Conservation (phyloP, 2,329 filamentous ascomycete genomes). For the Nemania sp. region DNA sequence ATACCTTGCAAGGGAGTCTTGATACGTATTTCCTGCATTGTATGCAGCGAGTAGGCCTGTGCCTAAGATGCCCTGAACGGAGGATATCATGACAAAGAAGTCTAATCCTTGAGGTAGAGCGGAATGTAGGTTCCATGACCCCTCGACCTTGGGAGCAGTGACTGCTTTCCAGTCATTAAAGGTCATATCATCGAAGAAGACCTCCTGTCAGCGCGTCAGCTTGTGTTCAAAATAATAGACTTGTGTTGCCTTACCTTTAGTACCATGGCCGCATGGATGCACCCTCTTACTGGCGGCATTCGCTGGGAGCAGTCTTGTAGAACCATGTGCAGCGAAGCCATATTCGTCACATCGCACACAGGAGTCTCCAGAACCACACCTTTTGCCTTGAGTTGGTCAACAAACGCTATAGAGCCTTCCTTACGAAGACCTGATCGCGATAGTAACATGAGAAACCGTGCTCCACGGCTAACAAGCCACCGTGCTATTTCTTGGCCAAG, state of each 20-base stretch:
- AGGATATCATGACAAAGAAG: conserved; percentile 59
- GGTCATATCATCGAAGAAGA: conserved; percentile 55
- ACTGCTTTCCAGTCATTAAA: conserved; percentile 54
- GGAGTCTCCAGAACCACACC: conserved; percentile 23
- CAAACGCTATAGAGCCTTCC: conserved; percentile 19
- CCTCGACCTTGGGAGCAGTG: conserved; percentile 55
- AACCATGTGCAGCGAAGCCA: background rate
- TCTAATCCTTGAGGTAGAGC: conserved; percentile 51
- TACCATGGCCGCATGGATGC: conserved; percentile 50
- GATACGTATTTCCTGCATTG: conserved; percentile 53
- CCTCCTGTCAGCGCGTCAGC: conserved; percentile 38
- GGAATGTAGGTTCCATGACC: conserved; percentile 51
- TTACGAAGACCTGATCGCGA: conserved; percentile 48
- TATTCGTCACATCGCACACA: background rate
- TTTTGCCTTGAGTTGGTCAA: background rate
- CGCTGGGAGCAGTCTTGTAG: conserved; percentile 3
- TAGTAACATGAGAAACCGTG: conserved; percentile 52
- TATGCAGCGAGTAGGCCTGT: conserved; percentile 53
- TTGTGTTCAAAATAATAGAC: background rate
- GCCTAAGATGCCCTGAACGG: conserved; percentile 52
- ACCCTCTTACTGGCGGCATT: conserved; percentile 50
- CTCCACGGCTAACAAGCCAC: conserved; percentile 54
- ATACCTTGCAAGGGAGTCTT: conserved; percentile 53
- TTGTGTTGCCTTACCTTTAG: background rate
- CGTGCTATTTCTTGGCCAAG: conserved; percentile 51